phyloP scores from a whole-genome alignment of 106 monocot species.

The Agapanthus africanus region DNA sequence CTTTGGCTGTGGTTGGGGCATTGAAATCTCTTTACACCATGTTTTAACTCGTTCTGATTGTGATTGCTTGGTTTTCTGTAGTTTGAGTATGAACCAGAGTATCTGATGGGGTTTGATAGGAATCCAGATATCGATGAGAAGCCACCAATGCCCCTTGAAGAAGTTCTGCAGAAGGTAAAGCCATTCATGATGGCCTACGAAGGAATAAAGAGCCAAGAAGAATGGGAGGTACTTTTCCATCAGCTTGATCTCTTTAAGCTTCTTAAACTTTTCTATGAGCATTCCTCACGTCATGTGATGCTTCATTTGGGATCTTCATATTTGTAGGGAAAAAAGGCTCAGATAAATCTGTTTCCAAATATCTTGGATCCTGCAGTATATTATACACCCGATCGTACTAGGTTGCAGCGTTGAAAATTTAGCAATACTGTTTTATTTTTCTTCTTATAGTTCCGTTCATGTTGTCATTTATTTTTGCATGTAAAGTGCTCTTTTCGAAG shows the following conservation, averaged over 20 bases:
- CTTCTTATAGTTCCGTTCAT: background rate
- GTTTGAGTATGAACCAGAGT: slow-evolving; percentile 98
- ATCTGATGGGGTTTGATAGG: slow-evolving; percentile 58
- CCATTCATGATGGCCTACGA: slow-evolving; percentile 98
- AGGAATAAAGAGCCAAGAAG: slow-evolving; percentile 81
- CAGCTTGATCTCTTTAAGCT: background rate
- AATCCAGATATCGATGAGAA: slow-evolving; percentile 97
- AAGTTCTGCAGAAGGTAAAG: slow-evolving; percentile 68
- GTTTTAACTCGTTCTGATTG: background rate
- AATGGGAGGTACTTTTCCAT: slow-evolving; percentile 75
- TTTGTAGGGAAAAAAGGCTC: background rate
- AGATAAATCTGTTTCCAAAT: background rate
- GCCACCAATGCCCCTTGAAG: slow-evolving; percentile 66
- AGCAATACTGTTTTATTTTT: background rate
- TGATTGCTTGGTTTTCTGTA: slow-evolving; percentile 23
- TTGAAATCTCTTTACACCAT: background rate
- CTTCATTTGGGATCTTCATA: too few species aligned
- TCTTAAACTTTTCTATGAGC: background rate
- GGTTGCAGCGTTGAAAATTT: background rate
- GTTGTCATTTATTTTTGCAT: too few species aligned
- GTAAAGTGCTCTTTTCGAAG: too few species aligned
- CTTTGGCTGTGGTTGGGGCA: background rate
- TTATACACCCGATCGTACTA: background rate
- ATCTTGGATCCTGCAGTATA: background rate
- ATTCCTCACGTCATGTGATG: background rate